phyloP scores from a whole-genome alignment of 495 filamentous ascomycete species.

The Penicillium flavigenum region DNA sequence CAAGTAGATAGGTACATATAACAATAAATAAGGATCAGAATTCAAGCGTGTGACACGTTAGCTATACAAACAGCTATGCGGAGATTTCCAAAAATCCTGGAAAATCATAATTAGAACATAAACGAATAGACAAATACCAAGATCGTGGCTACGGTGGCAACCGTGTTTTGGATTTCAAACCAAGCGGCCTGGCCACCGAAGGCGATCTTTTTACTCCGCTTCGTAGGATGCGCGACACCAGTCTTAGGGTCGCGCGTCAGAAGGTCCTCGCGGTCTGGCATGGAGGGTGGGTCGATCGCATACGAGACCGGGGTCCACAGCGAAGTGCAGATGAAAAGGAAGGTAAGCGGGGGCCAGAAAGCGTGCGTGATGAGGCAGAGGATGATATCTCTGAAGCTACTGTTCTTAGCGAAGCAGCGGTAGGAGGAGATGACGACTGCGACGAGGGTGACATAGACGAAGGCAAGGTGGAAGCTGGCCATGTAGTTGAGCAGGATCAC shows the following conservation, averaged over 20 bases:
- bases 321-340: slow-evolving; percentile 38
- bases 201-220: slow-evolving; percentile 43
- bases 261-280: slow-evolving; percentile 46
- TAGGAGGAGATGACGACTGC: slow-evolving; percentile 38
- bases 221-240: slow-evolving; percentile 45
- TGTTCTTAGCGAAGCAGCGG: slow-evolving; percentile 34
- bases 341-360: slow-evolving; percentile 48
- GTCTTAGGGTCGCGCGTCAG: slow-evolving; percentile 45
- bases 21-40: background rate
- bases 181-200: slow-evolving; percentile 42
- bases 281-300: slow-evolving; percentile 43
- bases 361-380: slow-evolving; percentile 47
- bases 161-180: slow-evolving; percentile 43
- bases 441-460: slow-evolving; percentile 42
- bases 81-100: slow-evolving; percentile 1
- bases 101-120: slow-evolving; percentile 25
- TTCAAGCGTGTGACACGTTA: slow-evolving; percentile 14
- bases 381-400: slow-evolving; percentile 29
- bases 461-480: slow-evolving; percentile 38
- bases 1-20: slow-evolving; percentile 3
- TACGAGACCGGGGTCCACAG: slow-evolving; percentile 45
- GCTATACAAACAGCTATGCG: slow-evolving; percentile 10
- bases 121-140: slow-evolving; percentile 46
- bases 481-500: slow-evolving; percentile 39
- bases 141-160: slow-evolving; percentile 38